Conservation (phyloP, 73 alveolate genomes). For the Blepharisma stoltei region DNA sequence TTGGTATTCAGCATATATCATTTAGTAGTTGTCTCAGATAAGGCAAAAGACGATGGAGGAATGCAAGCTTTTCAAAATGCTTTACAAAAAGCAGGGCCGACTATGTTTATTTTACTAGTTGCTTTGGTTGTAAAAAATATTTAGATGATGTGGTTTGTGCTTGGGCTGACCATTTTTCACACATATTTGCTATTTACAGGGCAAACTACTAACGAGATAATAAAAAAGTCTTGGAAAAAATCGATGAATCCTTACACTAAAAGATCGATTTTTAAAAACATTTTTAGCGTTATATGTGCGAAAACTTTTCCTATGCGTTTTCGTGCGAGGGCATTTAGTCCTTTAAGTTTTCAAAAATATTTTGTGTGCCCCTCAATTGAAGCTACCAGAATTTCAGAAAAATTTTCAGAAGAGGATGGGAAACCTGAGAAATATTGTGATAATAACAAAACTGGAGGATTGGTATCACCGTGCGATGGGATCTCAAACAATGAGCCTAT, state of each 20-base stretch:
- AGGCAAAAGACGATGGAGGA: neutral
- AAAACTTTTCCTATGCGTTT: neutral
- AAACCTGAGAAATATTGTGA: neutral
- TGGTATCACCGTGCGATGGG: too few species aligned
- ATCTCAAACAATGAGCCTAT: too few species aligned
- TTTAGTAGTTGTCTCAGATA: neutral
- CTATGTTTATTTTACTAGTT: neutral
- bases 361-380: neutral
- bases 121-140: neutral
- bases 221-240: neutral
- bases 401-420: neutral
- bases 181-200: conserved; percentile 60
- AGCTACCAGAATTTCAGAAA: neutral
- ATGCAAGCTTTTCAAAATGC: too few species aligned
- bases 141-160: conserved; percentile 29
- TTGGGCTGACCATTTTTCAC: conserved; percentile 54
- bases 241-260: neutral
- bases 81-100: neutral
- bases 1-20: neutral
- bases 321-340: neutral
- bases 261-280: conserved; percentile 11
- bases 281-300: neutral
- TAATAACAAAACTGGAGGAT: too few species aligned
- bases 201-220: conserved; percentile 63
- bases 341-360: neutral